These are phyloP conservation scores for Diaporthe ilicicola DNA, from an alignment of 2,329 filamentous ascomycete species.

Conservation along the genomic window DNA sequence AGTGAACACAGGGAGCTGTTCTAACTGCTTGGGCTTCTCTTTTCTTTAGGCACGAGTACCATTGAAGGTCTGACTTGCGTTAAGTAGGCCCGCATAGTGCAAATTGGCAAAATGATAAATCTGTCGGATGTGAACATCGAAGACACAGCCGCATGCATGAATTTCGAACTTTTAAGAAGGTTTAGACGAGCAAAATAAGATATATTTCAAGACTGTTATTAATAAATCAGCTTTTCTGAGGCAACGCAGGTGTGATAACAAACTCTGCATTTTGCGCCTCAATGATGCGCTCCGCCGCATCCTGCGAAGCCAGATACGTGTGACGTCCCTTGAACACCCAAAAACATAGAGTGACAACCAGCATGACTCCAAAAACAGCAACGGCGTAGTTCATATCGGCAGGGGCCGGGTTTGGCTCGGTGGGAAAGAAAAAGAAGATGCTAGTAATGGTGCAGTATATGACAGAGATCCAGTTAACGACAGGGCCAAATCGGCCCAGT, in stretches of 20 bases:
- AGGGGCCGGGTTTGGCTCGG: not conserved
- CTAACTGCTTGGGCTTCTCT: too few species aligned
- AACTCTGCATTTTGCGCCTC: not conserved
- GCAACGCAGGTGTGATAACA: not conserved
- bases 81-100: too few species aligned
- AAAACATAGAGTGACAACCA: not conserved
- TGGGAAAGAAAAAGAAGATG: not conserved
- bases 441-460: not conserved
- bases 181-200: not conserved
- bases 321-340: not conserved
- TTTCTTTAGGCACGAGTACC: too few species aligned
- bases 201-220: not conserved
- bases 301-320: slow-evolving; percentile 1
- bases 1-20: too few species aligned
- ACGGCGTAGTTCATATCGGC: slow-evolving; percentile 3
- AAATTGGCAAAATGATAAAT: too few species aligned
- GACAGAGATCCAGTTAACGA: not conserved
- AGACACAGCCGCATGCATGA: too few species aligned
- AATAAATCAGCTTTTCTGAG: not conserved
- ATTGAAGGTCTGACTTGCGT: too few species aligned
- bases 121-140: too few species aligned
- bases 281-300: slow-evolving; percentile 8
- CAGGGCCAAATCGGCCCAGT: not conserved
- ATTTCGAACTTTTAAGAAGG: not conserved
- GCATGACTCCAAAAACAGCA: not conserved